Evolutionary conservation across 192 early-diverging fungal genomes (phyloP), one percentile per base, ranked within the genome.

Genomic region (Backusella westeae): DNA sequence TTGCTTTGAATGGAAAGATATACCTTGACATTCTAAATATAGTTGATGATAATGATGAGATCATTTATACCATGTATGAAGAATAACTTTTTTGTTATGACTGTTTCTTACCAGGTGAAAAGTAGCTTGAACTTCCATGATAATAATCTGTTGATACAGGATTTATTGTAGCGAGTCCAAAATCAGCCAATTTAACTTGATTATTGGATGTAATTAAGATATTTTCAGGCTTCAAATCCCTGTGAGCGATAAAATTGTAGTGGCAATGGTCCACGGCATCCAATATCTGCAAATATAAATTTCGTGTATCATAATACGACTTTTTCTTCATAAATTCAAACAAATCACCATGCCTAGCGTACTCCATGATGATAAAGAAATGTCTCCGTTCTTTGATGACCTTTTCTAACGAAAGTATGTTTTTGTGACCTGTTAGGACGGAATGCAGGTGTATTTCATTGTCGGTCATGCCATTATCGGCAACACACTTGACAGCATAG

Each of bases 271-370:
- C 82, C 44, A 98, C 90, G 9, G 96, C 94, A 72, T 92, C 87
- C 35, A 97, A 80, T 34, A 98, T 92, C 83, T 96, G 93, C 32
- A 93, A 81, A 73, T 97, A 89, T 56, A 97, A 91, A 35, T 86
- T 83, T 32, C 93, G 92, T 41, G 94, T 90, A 49, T 95, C 93
- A 53, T 83, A 71, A 78, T 95, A 95, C 26, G 94, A 93, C 36
- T 81, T 67, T 78, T 94, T 94, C 34, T 89, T 90, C 75, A 99
- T 98, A 41, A 90, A 90, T 46, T 95, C 94, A 82, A 99, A 99
- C 35, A 99, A 84, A 87, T 99, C 97, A 41, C 97, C 96, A 53
- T 94, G 95, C 6, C 86, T 83, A 7, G 94, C 95, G 74, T 88
- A 90, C 83, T 94, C 91, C 75, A 94, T 86, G 29, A 92, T 85